Conservation (phyloP, 1,139 yeast genomes). For the Candida tetrigidarum region DNA sequence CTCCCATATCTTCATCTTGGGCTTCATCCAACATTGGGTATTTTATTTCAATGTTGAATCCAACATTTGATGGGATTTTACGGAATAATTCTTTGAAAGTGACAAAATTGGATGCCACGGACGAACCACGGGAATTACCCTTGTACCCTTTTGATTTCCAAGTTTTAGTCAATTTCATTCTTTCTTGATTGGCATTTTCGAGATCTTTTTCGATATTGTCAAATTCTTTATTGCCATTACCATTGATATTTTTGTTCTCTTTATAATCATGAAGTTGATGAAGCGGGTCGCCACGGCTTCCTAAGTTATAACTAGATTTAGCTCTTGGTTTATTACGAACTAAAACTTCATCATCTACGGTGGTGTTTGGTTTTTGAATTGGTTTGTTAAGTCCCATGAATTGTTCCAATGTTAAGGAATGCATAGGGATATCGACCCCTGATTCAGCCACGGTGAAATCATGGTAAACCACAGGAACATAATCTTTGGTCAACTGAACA, state of each 20-base stretch:
- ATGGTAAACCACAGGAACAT: slow-evolving; percentile 91
- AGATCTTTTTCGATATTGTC: slow-evolving; percentile 44
- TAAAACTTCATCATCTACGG: slow-evolving; percentile 45
- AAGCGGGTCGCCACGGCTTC: background rate
- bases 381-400: slow-evolving; percentile 64
- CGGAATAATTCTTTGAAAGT: slow-evolving; percentile 84
- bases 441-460: slow-evolving; percentile 95
- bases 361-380: slow-evolving; percentile 21
- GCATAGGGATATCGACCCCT: slow-evolving; percentile 98
- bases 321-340: slow-evolving; percentile 45
- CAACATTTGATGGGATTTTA: slow-evolving; percentile 81
- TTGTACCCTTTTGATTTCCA: slow-evolving; percentile 87
- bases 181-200: slow-evolving; percentile 50
- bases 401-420: slow-evolving; percentile 86
- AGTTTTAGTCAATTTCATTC: slow-evolving; percentile 87
- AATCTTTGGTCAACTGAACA: slow-evolving; percentile 94
- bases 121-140: slow-evolving; percentile 88
- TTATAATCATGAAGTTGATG: too few relatives aligned
- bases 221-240: slow-evolving; percentile 27
- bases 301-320: slow-evolving; percentile 41
- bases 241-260: too few relatives aligned
- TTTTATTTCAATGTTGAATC: slow-evolving; percentile 93
- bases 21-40: slow-evolving; percentile 97
- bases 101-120: slow-evolving; percentile 91
- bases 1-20: slow-evolving; percentile 86